Percentiles rank a stretch among this genome's conserved stretches.
phyloP scores from a whole-genome alignment of 176 grass and related monocot genomes.

The Secale cereale region DNA sequence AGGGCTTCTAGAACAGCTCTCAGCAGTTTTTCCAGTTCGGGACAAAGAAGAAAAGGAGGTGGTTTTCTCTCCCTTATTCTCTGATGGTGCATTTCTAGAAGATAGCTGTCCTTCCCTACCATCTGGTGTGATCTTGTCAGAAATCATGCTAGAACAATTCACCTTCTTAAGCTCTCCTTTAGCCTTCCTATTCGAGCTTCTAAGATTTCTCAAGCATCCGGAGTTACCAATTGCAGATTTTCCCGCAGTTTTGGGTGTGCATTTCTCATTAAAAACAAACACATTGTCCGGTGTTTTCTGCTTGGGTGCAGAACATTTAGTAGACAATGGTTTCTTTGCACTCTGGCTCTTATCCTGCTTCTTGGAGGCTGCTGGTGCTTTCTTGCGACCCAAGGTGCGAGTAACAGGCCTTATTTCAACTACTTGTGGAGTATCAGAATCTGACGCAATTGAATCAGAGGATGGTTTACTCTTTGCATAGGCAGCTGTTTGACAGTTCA shows the following conservation, averaged over 20 bases:
- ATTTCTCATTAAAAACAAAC: slow-evolving; percentile 53
- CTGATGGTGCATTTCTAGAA: slow-evolving; percentile 31
- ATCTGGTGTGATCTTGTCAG: slow-evolving; percentile 38
- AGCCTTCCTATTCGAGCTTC: slow-evolving; percentile 43
- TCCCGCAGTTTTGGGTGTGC: slow-evolving; percentile 30
- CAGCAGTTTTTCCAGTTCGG: slow-evolving; percentile 27
- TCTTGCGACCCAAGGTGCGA: slow-evolving; percentile 40
- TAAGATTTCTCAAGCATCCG: slow-evolving; percentile 40
- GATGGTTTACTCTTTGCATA: slow-evolving; percentile 49
- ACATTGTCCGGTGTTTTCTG: slow-evolving; percentile 39
- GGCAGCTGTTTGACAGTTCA: slow-evolving; percentile 45
- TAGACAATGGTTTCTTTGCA: slow-evolving; percentile 67
- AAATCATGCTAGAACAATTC: slow-evolving; percentile 48
- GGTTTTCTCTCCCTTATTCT: slow-evolving; percentile 32
- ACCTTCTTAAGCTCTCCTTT: slow-evolving; percentile 49
- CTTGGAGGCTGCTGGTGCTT: slow-evolving; percentile 40
- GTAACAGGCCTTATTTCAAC: slow-evolving; percentile 61
- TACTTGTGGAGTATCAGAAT: slow-evolving; percentile 69
- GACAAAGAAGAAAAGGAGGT: slow-evolving; percentile 56
- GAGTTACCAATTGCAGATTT: slow-evolving; percentile 38
- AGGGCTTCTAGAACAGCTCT: slow-evolving; percentile 36
- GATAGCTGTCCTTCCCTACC: slow-evolving; percentile 26
- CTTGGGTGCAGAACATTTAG: slow-evolving; percentile 50
- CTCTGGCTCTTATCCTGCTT: slow-evolving; percentile 30
- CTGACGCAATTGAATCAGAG: slow-evolving; percentile 81